phyloP scores from a whole-genome alignment of 352 stramenopile species.

The Phytophthora sansomeana region DNA sequence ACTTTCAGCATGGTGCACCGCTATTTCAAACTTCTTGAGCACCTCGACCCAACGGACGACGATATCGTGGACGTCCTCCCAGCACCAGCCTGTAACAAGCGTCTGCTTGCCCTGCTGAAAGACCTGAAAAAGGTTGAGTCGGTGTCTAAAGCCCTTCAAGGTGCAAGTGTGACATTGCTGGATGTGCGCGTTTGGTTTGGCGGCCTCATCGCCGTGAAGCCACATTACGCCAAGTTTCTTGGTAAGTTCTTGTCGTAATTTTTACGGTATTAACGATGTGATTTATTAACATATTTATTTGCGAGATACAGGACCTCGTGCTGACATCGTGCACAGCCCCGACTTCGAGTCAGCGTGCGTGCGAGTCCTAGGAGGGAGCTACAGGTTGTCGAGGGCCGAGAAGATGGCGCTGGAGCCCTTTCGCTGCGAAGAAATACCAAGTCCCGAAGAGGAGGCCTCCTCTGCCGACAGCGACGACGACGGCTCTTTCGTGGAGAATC shows the following conservation, averaged over 20 bases:
- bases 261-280: not conserved
- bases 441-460: no score
- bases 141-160: slow-evolving; percentile 2
- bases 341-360: not conserved
- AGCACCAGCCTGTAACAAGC: not conserved
- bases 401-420: no score
- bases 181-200: not conserved
- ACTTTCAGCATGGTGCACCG: slow-evolving; percentile 4
- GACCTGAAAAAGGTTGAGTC: slow-evolving; percentile 9
- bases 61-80: slow-evolving; percentile 8
- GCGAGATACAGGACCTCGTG: not conserved
- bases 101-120: not conserved
- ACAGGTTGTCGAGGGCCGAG: no score
- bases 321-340: slow-evolving; percentile 2
- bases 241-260: not conserved
- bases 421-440: no score
- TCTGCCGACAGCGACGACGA: no score
- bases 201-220: not conserved
- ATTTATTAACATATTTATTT: not conserved
- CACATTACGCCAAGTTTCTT: not conserved
- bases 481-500: no score
- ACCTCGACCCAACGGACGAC: slow-evolving; percentile 6
- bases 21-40: slow-evolving; percentile 16
- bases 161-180: not conserved
- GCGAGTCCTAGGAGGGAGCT: no score